Evolutionary conservation across 129 eudicot species (phyloP).

Genomic region (Chrysanthemum seticuspe): DNA sequence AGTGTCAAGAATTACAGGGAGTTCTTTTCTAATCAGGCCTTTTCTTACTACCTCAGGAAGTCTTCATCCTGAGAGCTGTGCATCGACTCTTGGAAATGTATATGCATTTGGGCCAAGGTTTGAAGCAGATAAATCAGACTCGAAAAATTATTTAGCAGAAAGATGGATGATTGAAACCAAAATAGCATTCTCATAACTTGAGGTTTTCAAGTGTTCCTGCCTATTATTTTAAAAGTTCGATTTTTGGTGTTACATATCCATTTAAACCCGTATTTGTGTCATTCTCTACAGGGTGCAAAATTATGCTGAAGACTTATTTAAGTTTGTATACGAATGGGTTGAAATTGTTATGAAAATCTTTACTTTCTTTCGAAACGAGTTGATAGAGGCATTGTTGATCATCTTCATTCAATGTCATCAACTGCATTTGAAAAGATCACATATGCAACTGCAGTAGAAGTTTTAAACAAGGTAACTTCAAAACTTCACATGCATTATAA

Average conservation of each 20-base stretch:
- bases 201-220: conserved; percentile 38
- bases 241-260: neutral
- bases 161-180: conserved; percentile 57
- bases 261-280: conserved; percentile 20
- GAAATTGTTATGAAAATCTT: conserved; percentile 59
- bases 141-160: too few species aligned
- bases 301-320: conserved; percentile 73
- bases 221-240: neutral
- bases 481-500: conserved; percentile 8
- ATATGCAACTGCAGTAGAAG: conserved; percentile 75
- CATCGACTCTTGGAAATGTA: too few species aligned
- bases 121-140: too few species aligned
- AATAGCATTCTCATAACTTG: conserved; percentile 78
- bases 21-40: conserved; percentile 63
- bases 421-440: conserved; percentile 58
- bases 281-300: conserved; percentile 57
- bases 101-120: too few species aligned
- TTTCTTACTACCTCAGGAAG: conserved; percentile 57
- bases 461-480: conserved; percentile 49
- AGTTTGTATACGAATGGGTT: conserved; percentile 58
- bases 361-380: conserved; percentile 58
- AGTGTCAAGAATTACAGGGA: conserved; percentile 34
- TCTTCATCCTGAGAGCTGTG: conserved; percentile 55
- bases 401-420: conserved; percentile 46
- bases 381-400: conserved; percentile 51